A percentile compares a stretch with the other conserved stretches of the same genome.
Evolutionary conservation across 2,329 filamentous ascomycete species (phyloP).

Genomic region (Cryphonectria naterciae): DNA sequence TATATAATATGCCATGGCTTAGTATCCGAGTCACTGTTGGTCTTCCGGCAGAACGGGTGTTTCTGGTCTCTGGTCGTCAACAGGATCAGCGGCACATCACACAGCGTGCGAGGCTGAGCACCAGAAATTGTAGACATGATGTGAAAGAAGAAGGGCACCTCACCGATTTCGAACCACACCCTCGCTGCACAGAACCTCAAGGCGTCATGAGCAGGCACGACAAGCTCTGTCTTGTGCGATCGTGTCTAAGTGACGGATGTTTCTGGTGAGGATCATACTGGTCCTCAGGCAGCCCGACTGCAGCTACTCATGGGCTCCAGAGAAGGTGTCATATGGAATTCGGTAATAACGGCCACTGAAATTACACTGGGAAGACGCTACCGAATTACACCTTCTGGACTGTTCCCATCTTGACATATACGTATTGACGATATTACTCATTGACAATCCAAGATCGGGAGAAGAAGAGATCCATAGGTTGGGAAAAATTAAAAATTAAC

Average conservation of each 20-base stretch:
- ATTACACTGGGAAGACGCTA: neutral
- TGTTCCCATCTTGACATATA: neutral
- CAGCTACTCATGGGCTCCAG: neutral
- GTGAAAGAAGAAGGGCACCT: neutral
- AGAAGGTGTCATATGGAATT: neutral
- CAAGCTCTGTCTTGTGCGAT: neutral
- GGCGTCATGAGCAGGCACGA: neutral
- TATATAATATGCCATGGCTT: neutral
- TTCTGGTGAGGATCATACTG: neutral
- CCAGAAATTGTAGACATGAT: neutral
- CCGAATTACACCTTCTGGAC: neutral
- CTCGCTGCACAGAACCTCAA: neutral
- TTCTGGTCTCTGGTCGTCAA: slow-evolving; percentile 21
- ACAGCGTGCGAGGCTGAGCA: slow-evolving; percentile 12
- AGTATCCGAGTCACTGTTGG: neutral
- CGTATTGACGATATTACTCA: neutral
- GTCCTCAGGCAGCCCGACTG: neutral
- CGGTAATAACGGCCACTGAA: too few species aligned
- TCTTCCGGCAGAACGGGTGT: slow-evolving; percentile 11
- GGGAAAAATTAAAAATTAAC: too few species aligned
- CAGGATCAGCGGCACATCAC: slow-evolving; percentile 32
- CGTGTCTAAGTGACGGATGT: too few species aligned
- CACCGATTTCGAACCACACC: neutral
- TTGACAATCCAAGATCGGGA: neutral
- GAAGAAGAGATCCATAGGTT: neutral